These are phyloP conservation scores for Saccharomycopsis guyanensis DNA, from an alignment of 805 yeast genomes.

Conservation along the genomic window DNA sequence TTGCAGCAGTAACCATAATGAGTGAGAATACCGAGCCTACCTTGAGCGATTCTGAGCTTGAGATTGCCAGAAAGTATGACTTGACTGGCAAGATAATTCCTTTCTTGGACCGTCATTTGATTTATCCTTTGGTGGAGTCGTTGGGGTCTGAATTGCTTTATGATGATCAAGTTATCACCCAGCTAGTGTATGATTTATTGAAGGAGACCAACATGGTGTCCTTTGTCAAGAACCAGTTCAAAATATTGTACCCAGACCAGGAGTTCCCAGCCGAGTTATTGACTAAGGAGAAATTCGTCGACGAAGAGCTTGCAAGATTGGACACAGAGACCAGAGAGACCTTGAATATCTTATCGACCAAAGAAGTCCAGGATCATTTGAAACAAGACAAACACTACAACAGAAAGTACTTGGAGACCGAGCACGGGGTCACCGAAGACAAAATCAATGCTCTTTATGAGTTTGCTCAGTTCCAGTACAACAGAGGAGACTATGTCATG, in stretches of 20 bases:
- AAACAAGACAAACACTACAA: slow-evolving; percentile 51
- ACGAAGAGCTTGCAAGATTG: slow-evolving; percentile 31
- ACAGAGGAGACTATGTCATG: slow-evolving; percentile 53
- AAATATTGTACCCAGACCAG: slow-evolving; percentile 33
- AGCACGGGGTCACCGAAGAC: slow-evolving; percentile 40
- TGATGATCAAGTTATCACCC: slow-evolving; percentile 37
- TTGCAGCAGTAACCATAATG: no score
- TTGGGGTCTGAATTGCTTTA: slow-evolving; percentile 36
- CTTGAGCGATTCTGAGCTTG: slow-evolving; percentile 29
- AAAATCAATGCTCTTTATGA: slow-evolving; percentile 45
- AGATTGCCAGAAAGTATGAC: slow-evolving; percentile 42
- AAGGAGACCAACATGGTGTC: slow-evolving; percentile 51
- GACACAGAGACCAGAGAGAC: slow-evolving; percentile 39
- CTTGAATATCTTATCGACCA: slow-evolving; percentile 37
- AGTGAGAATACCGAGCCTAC: slow-evolving; percentile 12
- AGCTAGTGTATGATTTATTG: slow-evolving; percentile 44
- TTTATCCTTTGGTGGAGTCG: slow-evolving; percentile 45
- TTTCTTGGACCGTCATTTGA: slow-evolving; percentile 55
- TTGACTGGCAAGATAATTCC: slow-evolving; percentile 46
- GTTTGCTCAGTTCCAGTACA: slow-evolving; percentile 55
- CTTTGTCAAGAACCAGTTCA: slow-evolving; percentile 40
- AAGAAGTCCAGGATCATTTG: slow-evolving; percentile 44
- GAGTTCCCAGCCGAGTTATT: slow-evolving; percentile 35
- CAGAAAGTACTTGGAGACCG: slow-evolving; percentile 37
- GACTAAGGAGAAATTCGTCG: slow-evolving; percentile 34